Base-by-base conservation (phyloP, 1,284 basidiomycete genomes). In the Rhodotorula sp. region DNA sequence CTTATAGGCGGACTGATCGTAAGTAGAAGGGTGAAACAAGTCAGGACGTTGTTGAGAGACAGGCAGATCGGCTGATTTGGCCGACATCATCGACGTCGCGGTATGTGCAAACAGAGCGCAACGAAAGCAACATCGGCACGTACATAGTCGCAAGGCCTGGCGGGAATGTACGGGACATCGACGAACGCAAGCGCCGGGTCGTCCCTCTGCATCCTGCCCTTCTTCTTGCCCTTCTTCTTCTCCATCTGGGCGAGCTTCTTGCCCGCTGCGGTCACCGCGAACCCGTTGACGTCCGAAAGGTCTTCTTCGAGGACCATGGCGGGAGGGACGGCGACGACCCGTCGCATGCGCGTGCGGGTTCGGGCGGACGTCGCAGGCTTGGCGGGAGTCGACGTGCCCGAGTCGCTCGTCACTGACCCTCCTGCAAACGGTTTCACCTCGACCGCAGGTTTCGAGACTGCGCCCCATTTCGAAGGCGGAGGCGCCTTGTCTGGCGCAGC, bases 201-300 rank as follows among this genome's bases (percentile, higher is more conserved):
- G 24, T 76, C 73, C 30, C 26, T 65, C 58, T 52, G 65, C 34
- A 68, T 71, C 26, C 67, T 69, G 16, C 61, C 44, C 62, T 71
- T 74, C 65, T 72, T 69, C 55, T 64, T 69, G 24, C 50, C 47
- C 69, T 59, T 62, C 70, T 64, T 73, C 47, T 37, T 57, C 37
- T 59, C 30, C 63, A 72, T 50, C 65, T 70, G 48, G 59, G 64
- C 65, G 30, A 59, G 67, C 85, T 81, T 76, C 83, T 78, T 11
- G 82, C 78, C 79, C 30, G 72, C 75, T 59, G 71, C 68, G 2
- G 73, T 74, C 24, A 60, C 60, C 13, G 70, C 69, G 63, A 89
- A 93, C 0, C 91, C 91, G 68, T 93, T 93, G 69, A 93, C 83
- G 71, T 93, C 90, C 73, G 91, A 89, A 9, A 53, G 55, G 8